Conservation (phyloP, 2,329 filamentous ascomycete genomes). For the Thielaviopsis populi region DNA sequence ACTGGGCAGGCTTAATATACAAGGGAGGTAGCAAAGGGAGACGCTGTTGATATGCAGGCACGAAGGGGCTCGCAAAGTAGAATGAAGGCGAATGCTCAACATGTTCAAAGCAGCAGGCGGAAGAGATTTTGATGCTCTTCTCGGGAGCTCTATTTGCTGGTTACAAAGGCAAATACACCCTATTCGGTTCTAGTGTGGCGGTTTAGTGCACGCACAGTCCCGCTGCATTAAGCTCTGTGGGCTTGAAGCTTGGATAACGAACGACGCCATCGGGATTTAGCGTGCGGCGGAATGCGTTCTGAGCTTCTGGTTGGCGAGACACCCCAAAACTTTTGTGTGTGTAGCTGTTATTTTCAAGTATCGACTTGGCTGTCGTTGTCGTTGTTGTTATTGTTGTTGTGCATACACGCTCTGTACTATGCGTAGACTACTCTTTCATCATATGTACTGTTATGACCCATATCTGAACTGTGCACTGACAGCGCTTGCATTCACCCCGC, state of each 20-base stretch:
- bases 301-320: neutral
- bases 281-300: neutral
- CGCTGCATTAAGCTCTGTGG: neutral
- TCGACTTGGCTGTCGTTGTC: neutral
- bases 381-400: neutral
- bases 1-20: neutral
- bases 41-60: neutral
- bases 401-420: no score
- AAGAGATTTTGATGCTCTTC: neutral
- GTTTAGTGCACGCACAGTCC: neutral
- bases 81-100: neutral
- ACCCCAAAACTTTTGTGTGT: neutral
- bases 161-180: neutral
- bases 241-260: neutral
- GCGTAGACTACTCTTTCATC: no score
- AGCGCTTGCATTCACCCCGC: constrained; percentile 19
- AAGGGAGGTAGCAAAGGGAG: neutral
- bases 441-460: neutral
- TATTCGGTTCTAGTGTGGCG: neutral
- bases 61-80: neutral
- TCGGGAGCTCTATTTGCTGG: neutral
- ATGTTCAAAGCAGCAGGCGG: neutral
- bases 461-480: no score
- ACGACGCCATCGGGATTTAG: neutral
- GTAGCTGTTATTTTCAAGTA: neutral